Conservation (phyloP, 225 moss, liverwort and hornwort genomes). For the Bryoerythrophyllum caledonicum region DNA sequence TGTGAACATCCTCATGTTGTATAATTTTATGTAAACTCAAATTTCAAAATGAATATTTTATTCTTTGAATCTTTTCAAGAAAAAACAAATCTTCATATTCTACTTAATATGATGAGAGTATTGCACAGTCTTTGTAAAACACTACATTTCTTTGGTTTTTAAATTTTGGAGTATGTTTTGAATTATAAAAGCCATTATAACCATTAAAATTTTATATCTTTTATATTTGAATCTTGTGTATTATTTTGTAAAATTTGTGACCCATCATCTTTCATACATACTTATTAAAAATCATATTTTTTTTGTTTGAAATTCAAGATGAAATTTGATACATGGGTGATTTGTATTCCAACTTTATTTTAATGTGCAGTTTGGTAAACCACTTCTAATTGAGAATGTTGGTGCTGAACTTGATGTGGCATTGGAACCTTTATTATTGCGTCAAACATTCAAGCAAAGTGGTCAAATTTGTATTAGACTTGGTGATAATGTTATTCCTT, state of each 20-base stretch:
- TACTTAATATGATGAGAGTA: not conserved
- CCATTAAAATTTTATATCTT: no score
- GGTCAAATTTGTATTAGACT: conserved; percentile 76
- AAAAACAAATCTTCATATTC: not conserved
- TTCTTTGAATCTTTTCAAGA: not conserved
- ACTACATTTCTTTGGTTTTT: no score
- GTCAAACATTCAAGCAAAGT: conserved; percentile 84
- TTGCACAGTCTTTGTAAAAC: not conserved
- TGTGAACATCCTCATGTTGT: no score
- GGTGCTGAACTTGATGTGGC: conserved; percentile 81
- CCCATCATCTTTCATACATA: no score
- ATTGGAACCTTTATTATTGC: conserved; percentile 70
- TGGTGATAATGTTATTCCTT: conserved; percentile 81
- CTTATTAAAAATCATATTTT: not conserved
- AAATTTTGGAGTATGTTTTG: no score
- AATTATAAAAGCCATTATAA: no score
- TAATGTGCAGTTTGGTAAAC: conserved; percentile 63
- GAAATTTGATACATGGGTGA: not conserved
- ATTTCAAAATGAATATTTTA: not conserved
- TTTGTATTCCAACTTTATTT: not conserved
- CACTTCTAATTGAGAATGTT: conserved; percentile 78
- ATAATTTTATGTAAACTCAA: not conserved
- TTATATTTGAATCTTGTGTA: no score
- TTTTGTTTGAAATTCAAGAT: not conserved
- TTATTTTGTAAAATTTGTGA: no score